Base-by-base conservation (phyloP, 495 filamentous ascomycete species). In the Stereocaulon alpinum region DNA sequence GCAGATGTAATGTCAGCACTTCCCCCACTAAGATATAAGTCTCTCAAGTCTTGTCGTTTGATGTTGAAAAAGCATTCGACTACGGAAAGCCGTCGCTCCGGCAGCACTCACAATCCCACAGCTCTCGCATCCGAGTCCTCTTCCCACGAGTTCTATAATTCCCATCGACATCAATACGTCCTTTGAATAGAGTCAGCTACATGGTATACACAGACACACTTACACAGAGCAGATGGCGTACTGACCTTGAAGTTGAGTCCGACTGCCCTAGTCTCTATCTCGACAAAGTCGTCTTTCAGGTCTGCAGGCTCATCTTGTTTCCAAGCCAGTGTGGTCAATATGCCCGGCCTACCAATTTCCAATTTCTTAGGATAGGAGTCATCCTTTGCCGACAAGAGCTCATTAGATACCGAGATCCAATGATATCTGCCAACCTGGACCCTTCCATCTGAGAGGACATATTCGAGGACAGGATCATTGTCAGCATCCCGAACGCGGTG, bases 241-340 rank as follows among this genome's bases (percentile, higher is more conserved):
- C 72, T 37, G 48, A 75, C 74, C 49, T 67, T 70, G 56, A 76
- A 75, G 40, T 77, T 77, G 0, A 78, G 40, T 0, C 73, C 76
- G 6, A 72, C 66, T 44, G 70, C 70, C n/a, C 69, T 65, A 4
- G 61, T 18, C 20, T 66, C 68, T 2, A 70, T 56, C 40, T 70
- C 37, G 0, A 65, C 72, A 58, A 6, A 74, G 64, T 43, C 75
- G 66, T n/a, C 75, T 45, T 55, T 73, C 70, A 41, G 73, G 61
- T 32, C 74, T 61, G 11, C 70, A 58, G 6, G 58, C 42, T 14
- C 40, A 20, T 20, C 72, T 34, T 12, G 44, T 2, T 14, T 47
- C 72, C 72, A 74, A 4, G 41, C 18, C 15, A 74, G 29, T 1
- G 67, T 65, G 20, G 69, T 59, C 6, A 74, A 29, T 2, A 64